A percentile compares a stretch with the other conserved stretches of the same genome.
Evolutionary conservation across 352 stramenopile genomes (phyloP).

Genomic region (Phytophthora palmivora): DNA sequence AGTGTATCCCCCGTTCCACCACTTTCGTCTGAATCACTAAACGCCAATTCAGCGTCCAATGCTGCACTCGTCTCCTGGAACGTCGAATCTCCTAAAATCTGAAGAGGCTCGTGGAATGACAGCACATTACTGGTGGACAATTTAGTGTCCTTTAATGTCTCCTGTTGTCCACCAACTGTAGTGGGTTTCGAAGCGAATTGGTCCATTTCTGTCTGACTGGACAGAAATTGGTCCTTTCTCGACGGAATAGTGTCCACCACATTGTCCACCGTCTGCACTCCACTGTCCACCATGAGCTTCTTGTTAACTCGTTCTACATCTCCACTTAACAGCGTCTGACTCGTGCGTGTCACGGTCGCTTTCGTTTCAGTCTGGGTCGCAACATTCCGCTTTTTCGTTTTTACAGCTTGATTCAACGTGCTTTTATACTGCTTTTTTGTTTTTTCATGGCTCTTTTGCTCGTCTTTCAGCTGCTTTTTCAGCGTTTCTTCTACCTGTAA

Average conservation of each 20-base stretch:
- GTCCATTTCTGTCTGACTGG: conserved; percentile 8
- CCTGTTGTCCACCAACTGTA: neutral
- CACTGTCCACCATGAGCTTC: conserved; percentile 7
- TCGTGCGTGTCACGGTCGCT: conserved; percentile 8
- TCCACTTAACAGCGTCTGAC: conserved; percentile 39
- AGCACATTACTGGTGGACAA: neutral
- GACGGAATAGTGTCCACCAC: conserved; percentile 1
- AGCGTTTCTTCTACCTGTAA: conserved; percentile 37
- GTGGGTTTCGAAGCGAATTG: conserved; percentile 22
- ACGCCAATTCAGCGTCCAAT: conserved; percentile 50
- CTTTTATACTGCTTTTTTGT: conserved; percentile 22
- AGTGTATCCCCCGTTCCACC: conserved; percentile 7
- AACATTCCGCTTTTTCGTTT: conserved; percentile 18
- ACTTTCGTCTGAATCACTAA: conserved; percentile 36
- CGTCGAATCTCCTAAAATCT: conserved; percentile 6
- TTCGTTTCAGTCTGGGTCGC: conserved; percentile 30
- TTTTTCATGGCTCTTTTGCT: conserved; percentile 11
- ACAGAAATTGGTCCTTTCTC: conserved; percentile 6
- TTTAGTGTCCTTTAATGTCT: conserved; percentile 1
- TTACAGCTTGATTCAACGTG: conserved; percentile 1
- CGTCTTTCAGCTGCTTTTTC: conserved; percentile 24
- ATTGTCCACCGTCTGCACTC: conserved; percentile 25
- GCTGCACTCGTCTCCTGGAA: conserved; percentile 30
- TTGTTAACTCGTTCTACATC: conserved; percentile 18
- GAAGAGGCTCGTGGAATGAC: conserved; percentile 9